Conservation (phyloP, 345 rosid genomes). For the Bruguiera parviflora region DNA sequence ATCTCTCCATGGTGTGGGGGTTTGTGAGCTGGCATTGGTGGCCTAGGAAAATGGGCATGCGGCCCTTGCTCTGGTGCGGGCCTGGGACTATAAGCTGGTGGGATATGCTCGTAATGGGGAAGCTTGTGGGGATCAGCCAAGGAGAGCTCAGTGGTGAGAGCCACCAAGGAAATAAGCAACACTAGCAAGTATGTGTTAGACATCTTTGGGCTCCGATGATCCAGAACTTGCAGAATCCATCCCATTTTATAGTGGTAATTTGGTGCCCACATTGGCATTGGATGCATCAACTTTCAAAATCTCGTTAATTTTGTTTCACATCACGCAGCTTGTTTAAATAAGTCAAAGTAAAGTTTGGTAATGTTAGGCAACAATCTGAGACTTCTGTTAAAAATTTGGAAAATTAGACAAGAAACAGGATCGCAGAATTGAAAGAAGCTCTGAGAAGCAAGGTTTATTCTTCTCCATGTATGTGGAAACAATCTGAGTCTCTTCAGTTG, state of each 20-base stretch:
- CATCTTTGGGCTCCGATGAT: conserved; percentile 14
- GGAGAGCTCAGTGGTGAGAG: conserved; percentile 17
- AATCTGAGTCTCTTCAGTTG: not conserved
- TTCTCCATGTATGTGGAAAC: too few relatives aligned
- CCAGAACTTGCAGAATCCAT: too few relatives aligned
- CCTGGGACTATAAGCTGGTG: conserved; percentile 11
- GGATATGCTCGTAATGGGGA: conserved; percentile 7
- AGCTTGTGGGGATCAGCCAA: conserved; percentile 14
- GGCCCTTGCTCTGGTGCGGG: conserved; percentile 4
- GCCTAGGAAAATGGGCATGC: not conserved
- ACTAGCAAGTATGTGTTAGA: conserved; percentile 15
- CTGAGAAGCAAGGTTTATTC: too few relatives aligned
- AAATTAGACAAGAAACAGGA: too few relatives aligned
- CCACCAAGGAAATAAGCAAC: conserved; percentile 14
- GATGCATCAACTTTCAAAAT: too few relatives aligned
- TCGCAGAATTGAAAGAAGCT: too few relatives aligned
- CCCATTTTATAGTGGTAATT: too few relatives aligned
- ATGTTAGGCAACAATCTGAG: not conserved
- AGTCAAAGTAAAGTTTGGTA: too few relatives aligned
- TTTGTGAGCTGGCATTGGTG: not conserved
- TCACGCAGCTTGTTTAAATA: too few relatives aligned
- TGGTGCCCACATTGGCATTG: not conserved
- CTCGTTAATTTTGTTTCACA: too few relatives aligned
- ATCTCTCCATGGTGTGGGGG: too few relatives aligned
- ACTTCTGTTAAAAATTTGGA: too few relatives aligned